These are phyloP conservation scores for Hypoxylon sp. DNA, from an alignment of 2,329 filamentous ascomycete species.

Conservation along the genomic window DNA sequence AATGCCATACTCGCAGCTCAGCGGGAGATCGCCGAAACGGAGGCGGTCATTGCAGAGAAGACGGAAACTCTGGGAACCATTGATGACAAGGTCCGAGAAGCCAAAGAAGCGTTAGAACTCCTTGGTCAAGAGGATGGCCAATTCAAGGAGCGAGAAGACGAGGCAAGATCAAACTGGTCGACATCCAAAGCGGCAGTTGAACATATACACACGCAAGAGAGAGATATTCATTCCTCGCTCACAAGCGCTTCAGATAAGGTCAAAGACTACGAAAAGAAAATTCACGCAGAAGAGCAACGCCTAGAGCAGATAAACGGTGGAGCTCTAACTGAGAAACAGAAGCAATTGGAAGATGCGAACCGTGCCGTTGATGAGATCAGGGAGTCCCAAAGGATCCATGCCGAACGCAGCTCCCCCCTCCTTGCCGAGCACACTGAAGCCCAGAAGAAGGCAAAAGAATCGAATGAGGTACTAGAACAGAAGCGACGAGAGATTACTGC, in stretches of 20 bases:
- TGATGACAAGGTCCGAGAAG: constrained; percentile 55
- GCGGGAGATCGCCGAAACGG: constrained; percentile 50
- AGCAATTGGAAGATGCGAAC: constrained; percentile 67
- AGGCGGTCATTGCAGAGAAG: constrained; percentile 51
- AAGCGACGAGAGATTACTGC: constrained; percentile 65
- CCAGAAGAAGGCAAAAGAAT: constrained; percentile 41
- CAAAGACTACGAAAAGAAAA: constrained; percentile 56
- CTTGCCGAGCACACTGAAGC: constrained; percentile 44
- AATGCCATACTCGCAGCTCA: constrained; percentile 40
- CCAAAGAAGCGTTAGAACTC: constrained; percentile 51
- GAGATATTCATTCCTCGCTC: constrained; percentile 68
- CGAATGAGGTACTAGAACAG: constrained; percentile 44
- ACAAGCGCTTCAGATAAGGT: constrained; percentile 60
- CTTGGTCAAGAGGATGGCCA: constrained; percentile 57
- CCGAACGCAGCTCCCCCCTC: constrained; percentile 38
- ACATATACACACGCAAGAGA: constrained; percentile 68
- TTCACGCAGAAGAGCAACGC: constrained; percentile 65
- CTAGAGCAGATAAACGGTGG: constrained; percentile 76
- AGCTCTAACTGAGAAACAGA: constrained; percentile 67
- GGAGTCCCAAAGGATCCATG: constrained; percentile 39
- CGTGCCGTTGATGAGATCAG: constrained; percentile 56
- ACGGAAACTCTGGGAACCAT: constrained; percentile 59
- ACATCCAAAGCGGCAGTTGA: constrained; percentile 62
- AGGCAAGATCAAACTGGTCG: constrained; percentile 62
- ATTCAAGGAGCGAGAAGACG: constrained; percentile 56